Evolutionary conservation across 2,329 filamentous ascomycete genomes (phyloP), one percentile per base, ranked within the genome.

Genomic region (Hirsutella rhossiliensis): DNA sequence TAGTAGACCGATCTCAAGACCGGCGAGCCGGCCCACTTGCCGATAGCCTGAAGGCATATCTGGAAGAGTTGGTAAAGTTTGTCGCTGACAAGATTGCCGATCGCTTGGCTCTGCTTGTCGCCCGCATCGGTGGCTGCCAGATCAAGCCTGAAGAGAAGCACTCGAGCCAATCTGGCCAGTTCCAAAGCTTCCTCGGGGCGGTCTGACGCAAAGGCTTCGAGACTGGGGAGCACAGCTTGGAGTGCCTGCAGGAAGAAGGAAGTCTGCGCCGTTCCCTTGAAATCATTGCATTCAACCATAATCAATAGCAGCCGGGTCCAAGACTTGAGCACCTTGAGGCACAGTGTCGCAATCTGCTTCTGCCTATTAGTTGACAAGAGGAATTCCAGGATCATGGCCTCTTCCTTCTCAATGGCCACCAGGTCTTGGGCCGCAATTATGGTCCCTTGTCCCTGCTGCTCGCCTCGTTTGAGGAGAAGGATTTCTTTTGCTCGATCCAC

Each of bases 61-160:
- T 94, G 85, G 71, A 98, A 96, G 4, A 97, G 75, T 57, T 95
- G 84, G 57, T 88, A 89, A 1, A 97, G 73, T 56, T 92, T 87
- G 59, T 97, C 90, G 57, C 87, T 85, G 30, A 92, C 80, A 23
- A 90, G 72, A 58, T 87, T 87, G 31, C 82, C 76, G 44, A 76
- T 68, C 4, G 67, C 66, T 41, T 62, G 60, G 47, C 62, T 67
- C 40, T 68, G 57, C 43, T 65, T 66, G 48, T 76, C 69, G 12
- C 60, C 57, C 9, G 48, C 48, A n/a, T 54, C 53, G 1, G 61
- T 47, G 18, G 61, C 54, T 5, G 62, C 60, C 63, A 82, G 68
- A 60, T 88, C 76, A 54, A 92, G 67, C 59, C 83, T 79, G 57
- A 80, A 84, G 4, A 89, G 70, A 2, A 92, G 67, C 18, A 82